Evolutionary conservation across 148 eudicot species (phyloP), one percentile per base, ranked within the genome.

Genomic region (Nyssa sinensis): DNA sequence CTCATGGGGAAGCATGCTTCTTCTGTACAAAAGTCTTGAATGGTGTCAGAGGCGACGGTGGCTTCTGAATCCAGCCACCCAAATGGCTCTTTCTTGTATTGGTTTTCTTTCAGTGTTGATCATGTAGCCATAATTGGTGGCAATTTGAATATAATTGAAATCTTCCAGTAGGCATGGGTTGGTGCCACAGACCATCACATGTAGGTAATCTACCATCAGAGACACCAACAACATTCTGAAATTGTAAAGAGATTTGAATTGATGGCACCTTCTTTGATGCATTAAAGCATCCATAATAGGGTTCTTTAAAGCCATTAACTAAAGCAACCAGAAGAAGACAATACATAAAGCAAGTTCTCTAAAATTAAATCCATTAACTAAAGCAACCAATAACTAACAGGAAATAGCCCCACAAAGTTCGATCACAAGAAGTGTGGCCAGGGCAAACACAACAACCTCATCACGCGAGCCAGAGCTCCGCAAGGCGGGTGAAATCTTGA

Each of bases 381-480:
- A n/a, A n/a, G 83, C 90, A 95, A 73, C 99, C 96, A 92, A 74
- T 95, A 95, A 27, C 99, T 97, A 81, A 95, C 97, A 51, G 99
- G 99, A 86, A n/a, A 92, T 95, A 17, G 99, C 97, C 39, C 99
- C 99, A 67, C 97, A 97, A 77, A 95, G 96, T 81, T 95, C 97
- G 78, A 95, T 84, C 13, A 95, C 91, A 66, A 97, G 99, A 66
- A 95, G 89, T 32, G 93, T 90, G 67, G 99, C 99, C 69, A 95
- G 82, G 16, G 91, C 91, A 74, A 92, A 78, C 33, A 95, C 99
- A 76, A 92, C 80, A 49, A 84, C 90, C 75, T 86, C 90, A 82
- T 92, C 97, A 62, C 91, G 81, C 97, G 89, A 95, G 1, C 99
- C 99, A 8, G 77, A 95, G 63, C 90, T 75, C 77, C 99, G 80